Percentiles rank a stretch among this genome's conserved stretches.
phyloP scores from a whole-genome alignment of 768 basidiomycete species.

The Daedalea quercina region DNA sequence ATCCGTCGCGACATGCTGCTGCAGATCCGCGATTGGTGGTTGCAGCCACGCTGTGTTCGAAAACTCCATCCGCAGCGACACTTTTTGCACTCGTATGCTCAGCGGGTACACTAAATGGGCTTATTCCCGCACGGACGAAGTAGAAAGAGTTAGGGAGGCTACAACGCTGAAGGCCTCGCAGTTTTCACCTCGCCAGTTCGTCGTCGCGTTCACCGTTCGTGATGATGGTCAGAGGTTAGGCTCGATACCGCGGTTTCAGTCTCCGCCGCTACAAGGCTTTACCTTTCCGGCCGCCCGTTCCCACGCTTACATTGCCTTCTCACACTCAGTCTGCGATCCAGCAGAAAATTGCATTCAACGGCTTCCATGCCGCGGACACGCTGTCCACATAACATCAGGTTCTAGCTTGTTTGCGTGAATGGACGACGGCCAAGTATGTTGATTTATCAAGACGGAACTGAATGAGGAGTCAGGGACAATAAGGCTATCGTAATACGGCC shows the following conservation, averaged over 20 bases:
- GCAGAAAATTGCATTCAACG: too few relatives aligned
- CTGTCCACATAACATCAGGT: too few relatives aligned
- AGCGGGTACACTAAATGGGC: conserved; percentile 35
- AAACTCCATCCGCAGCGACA: conserved; percentile 40
- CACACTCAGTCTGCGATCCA: neutral
- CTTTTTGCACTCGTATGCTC: conserved; percentile 36
- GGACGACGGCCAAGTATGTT: neutral
- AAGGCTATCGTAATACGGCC: conserved; percentile 4
- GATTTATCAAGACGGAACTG: neutral
- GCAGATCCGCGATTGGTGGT: conserved; percentile 25
- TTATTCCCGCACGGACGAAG: conserved; percentile 37
- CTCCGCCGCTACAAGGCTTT: conserved; percentile 21
- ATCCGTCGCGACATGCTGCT: conserved; percentile 13
- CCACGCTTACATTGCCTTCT: conserved; percentile 12
- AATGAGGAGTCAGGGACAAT: conserved; percentile 1
- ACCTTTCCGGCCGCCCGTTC: conserved; percentile 7
- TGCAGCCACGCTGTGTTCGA: conserved; percentile 35
- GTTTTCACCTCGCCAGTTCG: conserved; percentile 19
- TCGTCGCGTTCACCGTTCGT: conserved; percentile 20
- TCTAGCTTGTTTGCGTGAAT: too few relatives aligned
- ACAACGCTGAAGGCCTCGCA: conserved; percentile 12
- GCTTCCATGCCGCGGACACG: too few relatives aligned
- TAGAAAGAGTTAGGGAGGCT: conserved; percentile 24
- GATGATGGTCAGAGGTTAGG: conserved; percentile 23
- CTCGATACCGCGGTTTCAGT: conserved; percentile 17